Evolutionary conservation across 495 filamentous ascomycete species (phyloP), one percentile per base, ranked within the genome.

Genomic region (Penicillium antarcticum): DNA sequence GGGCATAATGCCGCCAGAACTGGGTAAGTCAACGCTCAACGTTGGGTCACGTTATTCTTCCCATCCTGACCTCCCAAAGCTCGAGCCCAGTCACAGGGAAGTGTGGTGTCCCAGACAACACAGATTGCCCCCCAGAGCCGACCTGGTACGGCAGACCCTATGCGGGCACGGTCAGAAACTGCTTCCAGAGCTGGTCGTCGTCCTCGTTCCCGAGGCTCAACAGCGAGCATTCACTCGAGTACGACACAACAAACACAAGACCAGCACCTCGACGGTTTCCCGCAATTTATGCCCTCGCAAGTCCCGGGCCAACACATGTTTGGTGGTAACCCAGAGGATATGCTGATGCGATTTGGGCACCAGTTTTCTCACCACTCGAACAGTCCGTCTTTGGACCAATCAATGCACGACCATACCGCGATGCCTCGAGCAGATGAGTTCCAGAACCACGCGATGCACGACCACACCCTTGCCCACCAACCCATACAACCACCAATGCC

Each of bases 171-270:
- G 14, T 86, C 84, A 3, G 81, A 77, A 62, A 84, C 80, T 16
- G 74, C 74, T 24, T 86, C 84, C 2, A 75, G 75, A 42, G 80
- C 81, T 50, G 78, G 77, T 60, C 86, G 82, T 61, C 80, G 88
- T 38, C 80, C 87, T 45, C 75, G 82, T 29, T 96, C 91, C 24
- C 77, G 89, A 70, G 90, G 87, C 34, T 96, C 91, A 38, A 94
- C 90, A 4, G 83, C 88, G n/a, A 92, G 89, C 45, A 81, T 85
- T 12, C 87, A 85, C 53, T 91, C 85, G 55, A 79, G 76, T 61
- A 75, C 79, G 6, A 87, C 85, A 29, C 87, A 87, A 55, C 78
- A 86, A 39, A 80, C 79, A 35, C 73, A 87, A 23, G 84, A 88
- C 34, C 82, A 84, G 48, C 79, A 83, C 55, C 63, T 77, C 52